phyloP scores from a whole-genome alignment of 2,329 filamentous ascomycete genomes.

The Pseudocercospora pini-densiflorae region DNA sequence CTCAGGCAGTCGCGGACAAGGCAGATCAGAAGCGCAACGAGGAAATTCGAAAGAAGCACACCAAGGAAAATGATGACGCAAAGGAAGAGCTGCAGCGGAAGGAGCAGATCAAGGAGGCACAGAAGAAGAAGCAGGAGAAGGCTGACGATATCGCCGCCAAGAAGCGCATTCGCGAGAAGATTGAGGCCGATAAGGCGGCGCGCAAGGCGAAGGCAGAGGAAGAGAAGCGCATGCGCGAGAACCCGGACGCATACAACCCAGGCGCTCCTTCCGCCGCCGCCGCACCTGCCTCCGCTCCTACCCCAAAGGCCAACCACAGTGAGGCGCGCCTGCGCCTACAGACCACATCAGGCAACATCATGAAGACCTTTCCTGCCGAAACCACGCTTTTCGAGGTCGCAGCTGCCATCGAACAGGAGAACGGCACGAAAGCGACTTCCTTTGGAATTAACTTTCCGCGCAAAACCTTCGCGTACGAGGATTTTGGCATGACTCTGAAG shows the following conservation, averaged over 20 bases:
- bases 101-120: conserved; percentile 90
- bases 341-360: conserved; percentile 73
- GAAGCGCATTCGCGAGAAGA: conserved; percentile 87
- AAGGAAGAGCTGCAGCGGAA: conserved; percentile 89
- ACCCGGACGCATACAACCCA: conserved; percentile 60
- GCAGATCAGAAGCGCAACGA: conserved; percentile 85
- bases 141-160: conserved; percentile 82
- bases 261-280: conserved; percentile 49
- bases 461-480: conserved; percentile 72
- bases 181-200: conserved; percentile 92
- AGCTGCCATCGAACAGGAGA: conserved; percentile 72
- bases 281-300: conserved; percentile 26
- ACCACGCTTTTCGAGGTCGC: conserved; percentile 94
- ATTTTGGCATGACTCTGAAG: conserved; percentile 89
- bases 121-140: conserved; percentile 86
- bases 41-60: conserved; percentile 81
- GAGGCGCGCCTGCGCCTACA: conserved; percentile 84
- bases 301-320: conserved; percentile 71
- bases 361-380: conserved; percentile 86
- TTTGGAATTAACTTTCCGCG: conserved; percentile 88
- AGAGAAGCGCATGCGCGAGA: conserved; percentile 84
- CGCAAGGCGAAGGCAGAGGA: conserved; percentile 82
- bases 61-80: conserved; percentile 82
- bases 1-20: conserved; percentile 73
- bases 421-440: conserved; percentile 69